phyloP scores from a whole-genome alignment of 768 basidiomycete species.

The Vararia minispora region DNA sequence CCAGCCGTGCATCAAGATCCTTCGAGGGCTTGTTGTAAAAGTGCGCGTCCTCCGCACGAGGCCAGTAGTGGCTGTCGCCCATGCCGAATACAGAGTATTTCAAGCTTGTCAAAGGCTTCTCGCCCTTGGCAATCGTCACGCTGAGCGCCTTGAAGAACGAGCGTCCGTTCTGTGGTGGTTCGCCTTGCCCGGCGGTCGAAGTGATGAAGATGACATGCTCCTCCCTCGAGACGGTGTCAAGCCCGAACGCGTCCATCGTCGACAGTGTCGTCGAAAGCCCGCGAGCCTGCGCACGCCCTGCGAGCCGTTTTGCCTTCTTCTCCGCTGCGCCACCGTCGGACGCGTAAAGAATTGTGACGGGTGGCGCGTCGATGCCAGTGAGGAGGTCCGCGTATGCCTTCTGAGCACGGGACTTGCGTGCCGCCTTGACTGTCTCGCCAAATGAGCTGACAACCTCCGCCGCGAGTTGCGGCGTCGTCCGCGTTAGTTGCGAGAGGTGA shows the following conservation, averaged over 20 bases:
- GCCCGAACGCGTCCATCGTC: constrained; percentile 70
- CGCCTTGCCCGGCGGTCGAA: constrained; percentile 93
- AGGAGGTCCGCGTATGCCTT: constrained; percentile 79
- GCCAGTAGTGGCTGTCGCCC: constrained; percentile 99
- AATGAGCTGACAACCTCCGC: constrained; percentile 73
- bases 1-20: constrained; percentile 75
- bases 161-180: constrained; percentile 94
- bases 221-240: constrained; percentile 58
- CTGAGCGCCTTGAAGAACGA: constrained; percentile 81
- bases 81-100: constrained; percentile 84
- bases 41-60: constrained; percentile 88
- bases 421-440: constrained; percentile 77
- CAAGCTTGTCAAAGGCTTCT: constrained; percentile 48
- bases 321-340: constrained; percentile 95
- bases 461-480: constrained; percentile 70
- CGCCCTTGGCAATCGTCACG: constrained; percentile 46
- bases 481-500: constrained; percentile 88
- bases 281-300: constrained; percentile 70
- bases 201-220: constrained; percentile 76
- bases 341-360: constrained; percentile 83
- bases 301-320: constrained; percentile 86
- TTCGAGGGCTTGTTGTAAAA: constrained; percentile 97
- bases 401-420: constrained; percentile 69
- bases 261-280: constrained; percentile 68
- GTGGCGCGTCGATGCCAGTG: constrained; percentile 78